Conservation (phyloP, 1,284 basidiomycete species). For the Rhizoctonia solani region DNA sequence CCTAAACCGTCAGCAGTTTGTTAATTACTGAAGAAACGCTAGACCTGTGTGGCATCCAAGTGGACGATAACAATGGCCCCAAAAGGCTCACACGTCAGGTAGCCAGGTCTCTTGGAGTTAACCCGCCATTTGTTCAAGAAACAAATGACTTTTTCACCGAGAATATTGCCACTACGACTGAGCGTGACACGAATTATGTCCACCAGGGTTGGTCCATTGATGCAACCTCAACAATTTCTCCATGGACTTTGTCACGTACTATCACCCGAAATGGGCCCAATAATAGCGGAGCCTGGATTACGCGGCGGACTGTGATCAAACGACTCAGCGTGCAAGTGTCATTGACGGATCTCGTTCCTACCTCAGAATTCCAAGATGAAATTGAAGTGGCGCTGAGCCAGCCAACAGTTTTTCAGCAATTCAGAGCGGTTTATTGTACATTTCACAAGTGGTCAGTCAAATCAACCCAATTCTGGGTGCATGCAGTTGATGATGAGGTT, state of each 20-base stretch:
- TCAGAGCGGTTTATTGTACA: not conserved
- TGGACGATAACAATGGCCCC: not conserved
- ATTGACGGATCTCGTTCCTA: not conserved
- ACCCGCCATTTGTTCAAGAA: not conserved
- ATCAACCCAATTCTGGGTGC: not conserved
- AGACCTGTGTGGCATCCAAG: constrained; percentile 1
- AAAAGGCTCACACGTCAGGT: not conserved
- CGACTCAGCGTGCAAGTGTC: not conserved
- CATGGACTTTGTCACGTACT: constrained; percentile 3
- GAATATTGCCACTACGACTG: not conserved
- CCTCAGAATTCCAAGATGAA: not conserved
- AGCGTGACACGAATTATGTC: not conserved
- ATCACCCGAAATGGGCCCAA: not conserved
- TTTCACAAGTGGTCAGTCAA: constrained; percentile 9
- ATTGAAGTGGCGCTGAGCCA: not conserved
- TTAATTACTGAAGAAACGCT: not conserved
- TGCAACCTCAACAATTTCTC: not conserved
- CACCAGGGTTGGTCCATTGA: constrained; percentile 15
- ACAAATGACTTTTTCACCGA: not conserved
- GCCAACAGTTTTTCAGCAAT: constrained; percentile 1
- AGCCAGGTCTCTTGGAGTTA: not conserved
- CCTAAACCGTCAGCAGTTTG: not conserved
- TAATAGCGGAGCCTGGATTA: not conserved
- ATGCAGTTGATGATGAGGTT: not conserved
- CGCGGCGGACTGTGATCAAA: not conserved